Evolutionary conservation across 768 basidiomycete species (phyloP).

Genomic region (Tephrocybe sp.): DNA sequence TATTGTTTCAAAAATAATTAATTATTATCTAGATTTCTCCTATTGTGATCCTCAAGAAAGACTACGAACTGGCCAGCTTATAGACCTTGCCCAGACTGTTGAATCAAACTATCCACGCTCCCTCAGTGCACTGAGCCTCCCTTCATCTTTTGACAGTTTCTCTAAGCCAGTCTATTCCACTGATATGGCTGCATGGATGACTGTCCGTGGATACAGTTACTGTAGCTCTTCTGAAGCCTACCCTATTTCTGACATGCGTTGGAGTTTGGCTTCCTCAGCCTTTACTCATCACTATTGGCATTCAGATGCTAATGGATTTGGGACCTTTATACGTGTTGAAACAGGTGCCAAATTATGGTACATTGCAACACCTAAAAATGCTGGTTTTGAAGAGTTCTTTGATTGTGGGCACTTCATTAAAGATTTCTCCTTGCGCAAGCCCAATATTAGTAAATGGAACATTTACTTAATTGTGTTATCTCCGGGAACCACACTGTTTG

Average conservation of each 20-base stretch:
- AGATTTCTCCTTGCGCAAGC: neutral
- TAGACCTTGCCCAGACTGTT: neutral
- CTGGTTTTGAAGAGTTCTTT: neutral
- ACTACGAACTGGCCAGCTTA: neutral
- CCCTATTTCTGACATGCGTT: neutral
- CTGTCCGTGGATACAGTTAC: neutral
- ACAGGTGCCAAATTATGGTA: constrained; percentile 1
- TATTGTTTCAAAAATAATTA: too few species aligned
- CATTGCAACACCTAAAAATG: neutral
- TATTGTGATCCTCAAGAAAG: too few species aligned
- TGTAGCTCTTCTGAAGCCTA: neutral
- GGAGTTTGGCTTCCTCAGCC: neutral
- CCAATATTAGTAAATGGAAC: neutral
- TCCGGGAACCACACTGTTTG: neutral
- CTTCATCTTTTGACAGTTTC: neutral
- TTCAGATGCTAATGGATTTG: neutral
- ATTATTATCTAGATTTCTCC: too few species aligned
- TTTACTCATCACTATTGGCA: constrained; percentile 3
- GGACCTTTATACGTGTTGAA: neutral
- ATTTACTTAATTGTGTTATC: neutral
- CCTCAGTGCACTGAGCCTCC: neutral
- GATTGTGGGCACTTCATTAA: neutral
- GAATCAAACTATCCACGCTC: neutral
- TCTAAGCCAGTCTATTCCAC: neutral
- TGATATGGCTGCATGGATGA: neutral